These are phyloP conservation scores for Vittaforma corneae DNA, from an alignment of 371 early-diverging fungal species.

Conservation along the genomic window DNA sequence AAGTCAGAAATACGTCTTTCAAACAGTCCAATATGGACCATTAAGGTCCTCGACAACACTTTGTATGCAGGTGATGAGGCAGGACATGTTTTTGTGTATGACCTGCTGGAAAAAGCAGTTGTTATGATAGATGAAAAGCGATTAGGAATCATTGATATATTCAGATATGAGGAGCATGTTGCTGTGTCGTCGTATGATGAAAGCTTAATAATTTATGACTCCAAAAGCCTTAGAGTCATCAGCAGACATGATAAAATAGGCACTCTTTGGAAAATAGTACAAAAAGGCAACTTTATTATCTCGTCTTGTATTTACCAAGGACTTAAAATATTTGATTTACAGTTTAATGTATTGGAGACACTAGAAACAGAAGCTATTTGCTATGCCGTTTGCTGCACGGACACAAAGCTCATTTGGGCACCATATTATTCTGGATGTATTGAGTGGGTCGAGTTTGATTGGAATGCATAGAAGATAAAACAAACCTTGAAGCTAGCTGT, in stretches of 20 bases:
- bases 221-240: slow-evolving; percentile 4
- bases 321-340: slow-evolving; percentile 21
- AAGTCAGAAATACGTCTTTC: background rate
- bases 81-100: slow-evolving; percentile 10
- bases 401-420: slow-evolving; percentile 10
- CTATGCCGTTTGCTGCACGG: slow-evolving; percentile 19
- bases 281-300: background rate
- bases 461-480: no score
- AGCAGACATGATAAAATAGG: slow-evolving; percentile 17
- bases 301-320: slow-evolving; percentile 43
- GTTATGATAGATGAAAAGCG: slow-evolving; percentile 4
- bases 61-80: slow-evolving; percentile 29
- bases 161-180: background rate
- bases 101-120: background rate
- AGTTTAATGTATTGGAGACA: slow-evolving; percentile 11
- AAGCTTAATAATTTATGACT: slow-evolving; percentile 16
- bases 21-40: slow-evolving; percentile 30
- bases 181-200: slow-evolving; percentile 44
- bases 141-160: slow-evolving; percentile 25
- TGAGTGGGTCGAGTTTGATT: background rate
- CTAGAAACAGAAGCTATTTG: slow-evolving; percentile 17
- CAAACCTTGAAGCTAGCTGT: no score
- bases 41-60: background rate
- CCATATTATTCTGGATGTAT: slow-evolving; percentile 33
- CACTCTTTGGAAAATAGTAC: slow-evolving; percentile 38